A percentile compares a stretch with the other conserved stretches of the same genome.
Conservation (phyloP, 202 grass and related monocot genomes). For the Dendrocalamus latiflorus region DNA sequence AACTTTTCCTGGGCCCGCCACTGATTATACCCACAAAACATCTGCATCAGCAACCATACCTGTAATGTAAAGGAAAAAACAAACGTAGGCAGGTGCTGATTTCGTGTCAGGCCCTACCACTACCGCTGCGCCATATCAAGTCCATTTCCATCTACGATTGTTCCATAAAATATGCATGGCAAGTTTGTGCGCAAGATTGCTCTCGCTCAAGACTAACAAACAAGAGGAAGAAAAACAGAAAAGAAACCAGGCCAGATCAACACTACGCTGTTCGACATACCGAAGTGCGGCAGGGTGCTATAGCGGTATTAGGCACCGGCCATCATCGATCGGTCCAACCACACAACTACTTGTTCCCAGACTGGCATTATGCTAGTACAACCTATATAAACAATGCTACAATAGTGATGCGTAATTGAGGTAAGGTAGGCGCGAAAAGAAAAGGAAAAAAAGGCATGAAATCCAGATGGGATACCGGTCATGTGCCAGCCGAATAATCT, state of each 20-base stretch:
- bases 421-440: background rate
- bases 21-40: background rate
- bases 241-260: background rate
- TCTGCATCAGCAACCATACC: background rate
- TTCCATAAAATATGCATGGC: background rate
- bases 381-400: background rate
- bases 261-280: background rate
- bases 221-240: background rate
- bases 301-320: background rate
- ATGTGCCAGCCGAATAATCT: constrained; percentile 1
- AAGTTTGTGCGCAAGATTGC: background rate
- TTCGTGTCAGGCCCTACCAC: background rate
- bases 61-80: background rate
- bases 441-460: background rate
- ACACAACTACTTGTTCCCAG: background rate
- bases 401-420: background rate
- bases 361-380: background rate
- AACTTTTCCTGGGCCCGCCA: too few species aligned
- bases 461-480: background rate
- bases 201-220: background rate
- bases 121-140: background rate
- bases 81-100: background rate
- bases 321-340: background rate
- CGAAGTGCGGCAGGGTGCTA: background rate
- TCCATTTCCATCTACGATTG: background rate